A percentile compares a stretch with the other conserved stretches of the same genome.
phyloP scores from a whole-genome alignment of 495 filamentous ascomycete genomes.

The Staphylotrichum longicolle region DNA sequence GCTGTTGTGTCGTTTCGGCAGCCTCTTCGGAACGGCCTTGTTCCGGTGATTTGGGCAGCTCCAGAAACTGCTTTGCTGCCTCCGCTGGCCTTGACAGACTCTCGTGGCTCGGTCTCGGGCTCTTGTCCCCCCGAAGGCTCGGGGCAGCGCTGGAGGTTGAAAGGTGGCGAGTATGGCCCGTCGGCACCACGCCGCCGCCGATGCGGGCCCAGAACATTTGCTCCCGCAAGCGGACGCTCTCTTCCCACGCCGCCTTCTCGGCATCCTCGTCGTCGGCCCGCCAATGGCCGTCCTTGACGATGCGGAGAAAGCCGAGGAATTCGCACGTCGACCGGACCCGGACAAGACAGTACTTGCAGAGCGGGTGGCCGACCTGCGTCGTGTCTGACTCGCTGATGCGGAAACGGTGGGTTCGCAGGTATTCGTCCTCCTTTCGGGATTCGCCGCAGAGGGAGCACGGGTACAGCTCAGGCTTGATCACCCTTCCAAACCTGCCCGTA shows the following conservation, averaged over 20 bases:
- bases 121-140: conserved; percentile 30
- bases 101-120: conserved; percentile 34
- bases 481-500: conserved; percentile 43
- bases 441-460: conserved; percentile 91
- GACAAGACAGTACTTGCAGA: conserved; percentile 82
- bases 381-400: conserved; percentile 79
- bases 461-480: conserved; percentile 59
- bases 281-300: conserved; percentile 87
- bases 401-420: conserved; percentile 83
- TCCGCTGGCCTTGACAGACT: not conserved
- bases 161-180: conserved; percentile 26
- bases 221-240: conserved; percentile 82
- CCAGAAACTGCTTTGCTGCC: conserved; percentile 1
- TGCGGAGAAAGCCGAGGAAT: conserved; percentile 83
- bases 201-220: conserved; percentile 95
- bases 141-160: conserved; percentile 25
- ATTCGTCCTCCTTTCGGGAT: conserved; percentile 61
- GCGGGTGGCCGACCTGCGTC: conserved; percentile 76
- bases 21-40: not conserved
- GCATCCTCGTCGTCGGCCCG: conserved; percentile 73
- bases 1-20: not conserved
- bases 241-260: conserved; percentile 85
- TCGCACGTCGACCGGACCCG: conserved; percentile 87
- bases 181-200: conserved; percentile 80
- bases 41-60: conserved; percentile 9